Evolutionary conservation across 345 rosid species (phyloP), one percentile per base, ranked within the genome.

Genomic region (Ricinus communis): DNA sequence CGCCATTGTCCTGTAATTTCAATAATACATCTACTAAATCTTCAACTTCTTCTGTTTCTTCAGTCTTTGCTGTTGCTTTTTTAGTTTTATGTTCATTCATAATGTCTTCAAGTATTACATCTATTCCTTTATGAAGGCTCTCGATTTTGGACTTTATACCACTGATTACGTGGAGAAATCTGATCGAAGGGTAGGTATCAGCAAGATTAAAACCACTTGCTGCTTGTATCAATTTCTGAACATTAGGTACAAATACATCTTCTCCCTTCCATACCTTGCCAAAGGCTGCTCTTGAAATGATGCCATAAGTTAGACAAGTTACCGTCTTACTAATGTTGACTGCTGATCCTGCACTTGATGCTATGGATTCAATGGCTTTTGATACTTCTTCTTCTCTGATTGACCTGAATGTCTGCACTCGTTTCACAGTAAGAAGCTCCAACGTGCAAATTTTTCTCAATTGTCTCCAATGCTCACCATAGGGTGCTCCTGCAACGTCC

Each of bases 341-440:
- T 24, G 68, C 15, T 52, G 53, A 64, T 13, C 53, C 53, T 25
- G 6, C 8, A 15, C 13, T 21, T 9, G 36, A 64, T 43, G 8
- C 8, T 2, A 64, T 43, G 3, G 36, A 12, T 24, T 46, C 46
- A 4, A 64, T 16, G 12, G 43, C n/a, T 41, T 27, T 14, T 0
- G 53, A 24, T 7, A 64, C 68, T 49, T 64, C 68, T 45, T 64
- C 68, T 64, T 64, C 68, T 36, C 68, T 64, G 52, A 45, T 64
- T 64, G 68, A 46, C 21, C 21, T 5, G 33, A 64, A 64, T 21
- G 68, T 21, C 3, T 16, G 68, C 21, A 64, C 68, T 1, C 36
- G 68, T 8, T 43, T 25, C 15, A 50, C 21, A 46, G 11, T 64
- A 4, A 64, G 24, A 13, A 64, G 36, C 68, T 64, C 68, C n/a